These are phyloP conservation scores for Penicillium sp. DNA, from an alignment of 2,329 filamentous ascomycete species.

Conservation along the genomic window DNA sequence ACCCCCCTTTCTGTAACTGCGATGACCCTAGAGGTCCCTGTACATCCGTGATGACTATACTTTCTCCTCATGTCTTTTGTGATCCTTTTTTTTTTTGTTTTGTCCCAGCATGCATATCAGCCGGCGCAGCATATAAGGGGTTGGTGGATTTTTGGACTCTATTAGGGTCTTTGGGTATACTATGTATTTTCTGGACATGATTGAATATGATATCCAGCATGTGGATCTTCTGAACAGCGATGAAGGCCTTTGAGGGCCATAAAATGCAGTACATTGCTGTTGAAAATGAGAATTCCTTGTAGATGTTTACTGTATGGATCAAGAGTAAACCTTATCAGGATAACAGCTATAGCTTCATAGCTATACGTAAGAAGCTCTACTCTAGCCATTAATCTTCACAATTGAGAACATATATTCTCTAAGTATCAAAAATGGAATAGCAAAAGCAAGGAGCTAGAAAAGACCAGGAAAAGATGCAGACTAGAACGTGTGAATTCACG, in stretches of 20 bases:
- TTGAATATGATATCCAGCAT: constrained; percentile 19
- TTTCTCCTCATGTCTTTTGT: constrained; percentile 9
- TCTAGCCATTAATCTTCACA: not conserved
- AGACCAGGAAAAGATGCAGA: not conserved
- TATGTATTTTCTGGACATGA: constrained; percentile 21
- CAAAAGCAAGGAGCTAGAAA: not conserved
- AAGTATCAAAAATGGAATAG: not conserved
- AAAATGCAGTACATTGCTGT: not conserved
- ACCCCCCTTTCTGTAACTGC: not conserved
- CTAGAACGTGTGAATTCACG: not conserved
- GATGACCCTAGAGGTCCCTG: constrained; percentile 5
- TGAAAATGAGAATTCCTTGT: not conserved
- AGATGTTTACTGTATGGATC: not conserved
- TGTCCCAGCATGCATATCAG: constrained; percentile 23
- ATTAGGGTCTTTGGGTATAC: constrained; percentile 16
- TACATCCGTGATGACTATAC: constrained; percentile 22
- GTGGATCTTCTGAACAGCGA: not conserved
- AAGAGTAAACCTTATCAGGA: not conserved
- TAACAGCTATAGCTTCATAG: not conserved
- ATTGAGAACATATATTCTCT: not conserved
- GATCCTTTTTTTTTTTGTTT: constrained; percentile 13
- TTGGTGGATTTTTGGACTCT: constrained; percentile 8
- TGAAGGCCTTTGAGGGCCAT: not conserved
- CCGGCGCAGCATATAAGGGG: constrained; percentile 25
- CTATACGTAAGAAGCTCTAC: not conserved